phyloP scores from a whole-genome alignment of 495 filamentous ascomycete genomes.

The Aspergillus nanangensis region DNA sequence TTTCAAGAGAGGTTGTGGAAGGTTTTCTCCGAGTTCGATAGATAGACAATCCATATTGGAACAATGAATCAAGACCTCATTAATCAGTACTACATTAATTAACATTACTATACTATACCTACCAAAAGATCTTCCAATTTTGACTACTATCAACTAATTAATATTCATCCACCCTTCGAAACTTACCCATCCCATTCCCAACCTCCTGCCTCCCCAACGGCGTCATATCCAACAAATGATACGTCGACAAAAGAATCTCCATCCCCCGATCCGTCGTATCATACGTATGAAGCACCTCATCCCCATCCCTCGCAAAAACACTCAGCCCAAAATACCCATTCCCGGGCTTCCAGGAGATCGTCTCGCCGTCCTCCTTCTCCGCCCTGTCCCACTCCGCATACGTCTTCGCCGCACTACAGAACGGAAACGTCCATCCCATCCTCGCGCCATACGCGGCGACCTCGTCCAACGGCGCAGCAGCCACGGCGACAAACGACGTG shows the following conservation, averaged over 20 bases:
- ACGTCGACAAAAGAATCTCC: slow-evolving; percentile 23
- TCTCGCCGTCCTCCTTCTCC: slow-evolving; percentile 17
- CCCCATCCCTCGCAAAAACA: slow-evolving; percentile 31
- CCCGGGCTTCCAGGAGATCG: slow-evolving; percentile 16
- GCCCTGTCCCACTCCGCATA: slow-evolving; percentile 14
- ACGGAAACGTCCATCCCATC: slow-evolving; percentile 41
- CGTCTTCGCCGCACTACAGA: slow-evolving; percentile 30
- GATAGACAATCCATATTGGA: no score
- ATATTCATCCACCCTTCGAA: slow-evolving; percentile 16
- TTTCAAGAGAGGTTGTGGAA: no score
- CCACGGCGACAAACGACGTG: slow-evolving; percentile 31
- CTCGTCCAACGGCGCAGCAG: slow-evolving; percentile 30
- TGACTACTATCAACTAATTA: no score
- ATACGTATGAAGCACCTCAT: slow-evolving; percentile 37
- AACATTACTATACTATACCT: no score
- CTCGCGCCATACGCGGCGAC: slow-evolving; percentile 30
- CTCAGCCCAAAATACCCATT: slow-evolving; percentile 35
- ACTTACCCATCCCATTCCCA: slow-evolving; percentile 19
- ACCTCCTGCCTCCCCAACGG: slow-evolving; percentile 20
- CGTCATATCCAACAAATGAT: slow-evolving; percentile 25
- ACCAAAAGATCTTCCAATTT: no score
- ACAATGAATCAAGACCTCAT: no score
- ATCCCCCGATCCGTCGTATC: slow-evolving; percentile 33
- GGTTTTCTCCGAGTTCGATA: no score
- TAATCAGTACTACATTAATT: no score